These are phyloP conservation scores for Tulasnella sp. DNA, from an alignment of 768 basidiomycete species.

Conservation along the genomic window DNA sequence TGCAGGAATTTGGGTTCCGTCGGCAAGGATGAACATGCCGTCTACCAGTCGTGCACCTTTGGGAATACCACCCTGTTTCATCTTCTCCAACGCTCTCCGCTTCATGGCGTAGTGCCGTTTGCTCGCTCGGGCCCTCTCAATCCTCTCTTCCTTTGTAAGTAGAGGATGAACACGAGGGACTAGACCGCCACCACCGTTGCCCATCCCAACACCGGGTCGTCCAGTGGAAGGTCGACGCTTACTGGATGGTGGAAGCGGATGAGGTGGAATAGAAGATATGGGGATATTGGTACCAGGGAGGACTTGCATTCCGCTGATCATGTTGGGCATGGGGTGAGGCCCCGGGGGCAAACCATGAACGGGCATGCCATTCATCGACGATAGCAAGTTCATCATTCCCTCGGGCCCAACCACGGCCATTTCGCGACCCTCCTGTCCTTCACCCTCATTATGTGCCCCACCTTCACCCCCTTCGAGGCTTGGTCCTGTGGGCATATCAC, in stretches of 20 bases:
- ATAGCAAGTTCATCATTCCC: slow-evolving; percentile 7
- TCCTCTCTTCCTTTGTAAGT: slow-evolving; percentile 14
- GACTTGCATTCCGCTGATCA: not conserved
- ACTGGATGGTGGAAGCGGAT: not conserved
- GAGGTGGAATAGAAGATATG: slow-evolving; percentile 2
- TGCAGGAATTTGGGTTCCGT: slow-evolving; percentile 15
- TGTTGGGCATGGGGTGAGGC: not conserved
- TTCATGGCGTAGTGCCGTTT: slow-evolving; percentile 16
- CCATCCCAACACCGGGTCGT: not conserved
- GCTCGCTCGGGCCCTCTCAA: slow-evolving; percentile 10
- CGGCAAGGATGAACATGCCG: slow-evolving; percentile 10
- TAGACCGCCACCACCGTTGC: slow-evolving; percentile 10
- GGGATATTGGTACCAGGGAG: slow-evolving; percentile 1
- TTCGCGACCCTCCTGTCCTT: not conserved
- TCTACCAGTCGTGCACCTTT: slow-evolving; percentile 9
- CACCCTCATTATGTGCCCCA: not conserved
- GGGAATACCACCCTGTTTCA: slow-evolving; percentile 15
- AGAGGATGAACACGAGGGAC: slow-evolving; percentile 16
- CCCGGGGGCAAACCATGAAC: not conserved
- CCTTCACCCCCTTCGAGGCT: not conserved
- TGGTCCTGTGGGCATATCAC: no score
- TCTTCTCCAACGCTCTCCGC: slow-evolving; percentile 16
- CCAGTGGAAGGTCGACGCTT: not conserved
- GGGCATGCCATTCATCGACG: slow-evolving; percentile 13
- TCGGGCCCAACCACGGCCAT: slow-evolving; percentile 11